Conservation (phyloP, 345 rosid species). For the Nephelium lappaceum region DNA sequence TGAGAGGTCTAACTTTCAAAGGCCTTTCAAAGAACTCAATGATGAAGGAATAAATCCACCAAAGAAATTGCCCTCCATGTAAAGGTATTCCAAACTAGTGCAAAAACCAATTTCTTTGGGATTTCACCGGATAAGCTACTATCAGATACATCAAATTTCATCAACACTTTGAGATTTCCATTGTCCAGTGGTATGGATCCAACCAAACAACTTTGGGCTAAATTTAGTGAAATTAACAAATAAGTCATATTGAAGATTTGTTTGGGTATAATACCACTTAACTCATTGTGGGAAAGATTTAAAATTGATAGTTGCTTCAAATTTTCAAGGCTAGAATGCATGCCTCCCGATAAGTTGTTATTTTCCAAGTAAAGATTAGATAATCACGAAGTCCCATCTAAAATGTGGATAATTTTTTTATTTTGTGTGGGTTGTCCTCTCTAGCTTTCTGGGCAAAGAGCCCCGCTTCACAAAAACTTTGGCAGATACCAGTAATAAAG, state of each 20-base stretch:
- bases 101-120: constrained; percentile 16
- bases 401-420: no score
- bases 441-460: no score
- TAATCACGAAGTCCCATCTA: no score
- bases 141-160: constrained; percentile 1
- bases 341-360: constrained; percentile 23
- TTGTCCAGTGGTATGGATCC: constrained; percentile 18
- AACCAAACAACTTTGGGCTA: constrained; percentile 26
- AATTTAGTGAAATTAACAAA: constrained; percentile 11
- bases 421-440: no score
- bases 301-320: constrained; percentile 2
- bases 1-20: background rate
- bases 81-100: background rate
- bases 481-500: no score
- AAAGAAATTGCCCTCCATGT: background rate
- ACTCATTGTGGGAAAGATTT: constrained; percentile 24
- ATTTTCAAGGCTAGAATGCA: constrained; percentile 27
- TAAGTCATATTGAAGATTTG: constrained; percentile 18
- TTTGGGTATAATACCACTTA: constrained; percentile 27
- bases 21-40: no score
- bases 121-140: constrained; percentile 6
- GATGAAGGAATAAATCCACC: constrained; percentile 15
- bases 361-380: background rate
- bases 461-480: no score
- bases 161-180: constrained; percentile 16